phyloP scores from a whole-genome alignment of 2,329 filamentous ascomycete genomes.

The Phialemonium atrogriseum region DNA sequence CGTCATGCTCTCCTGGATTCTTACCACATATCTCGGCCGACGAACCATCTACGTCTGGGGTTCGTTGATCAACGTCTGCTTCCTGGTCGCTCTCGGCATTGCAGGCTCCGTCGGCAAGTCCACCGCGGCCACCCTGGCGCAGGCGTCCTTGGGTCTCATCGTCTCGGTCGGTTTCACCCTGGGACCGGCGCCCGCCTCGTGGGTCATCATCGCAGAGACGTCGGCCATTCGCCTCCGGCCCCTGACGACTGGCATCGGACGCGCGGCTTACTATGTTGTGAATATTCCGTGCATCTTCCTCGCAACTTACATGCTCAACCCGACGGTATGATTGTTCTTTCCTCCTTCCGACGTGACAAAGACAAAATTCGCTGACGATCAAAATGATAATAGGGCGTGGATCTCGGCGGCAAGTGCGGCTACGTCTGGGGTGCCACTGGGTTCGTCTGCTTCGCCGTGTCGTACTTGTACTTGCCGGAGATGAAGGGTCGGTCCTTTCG shows the following conservation, averaged over 20 bases:
- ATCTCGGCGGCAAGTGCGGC: conserved; percentile 47
- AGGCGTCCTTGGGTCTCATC: conserved; percentile 55
- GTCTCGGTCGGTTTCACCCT: conserved; percentile 57
- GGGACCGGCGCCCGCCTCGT: conserved; percentile 55
- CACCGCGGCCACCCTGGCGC: conserved; percentile 38
- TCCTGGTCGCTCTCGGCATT: conserved; percentile 52
- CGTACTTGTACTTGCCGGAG: conserved; percentile 44
- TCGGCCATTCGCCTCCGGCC: conserved; percentile 56
- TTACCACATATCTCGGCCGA: conserved; percentile 55
- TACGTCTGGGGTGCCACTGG: conserved; percentile 53
- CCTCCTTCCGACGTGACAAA: not conserved
- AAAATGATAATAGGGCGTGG: conserved; percentile 20
- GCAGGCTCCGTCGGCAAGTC: conserved; percentile 40
- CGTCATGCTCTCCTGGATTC: conserved; percentile 59
- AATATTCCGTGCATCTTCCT: conserved; percentile 62
- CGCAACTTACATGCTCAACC: conserved; percentile 52
- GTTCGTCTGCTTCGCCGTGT: conserved; percentile 41
- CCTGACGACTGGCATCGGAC: conserved; percentile 57
- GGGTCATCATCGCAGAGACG: conserved; percentile 60
- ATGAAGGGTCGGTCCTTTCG: conserved; percentile 51
- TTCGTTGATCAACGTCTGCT: conserved; percentile 39
- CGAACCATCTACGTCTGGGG: conserved; percentile 59
- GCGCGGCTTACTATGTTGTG: conserved; percentile 54
- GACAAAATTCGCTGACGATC: conserved; percentile 16
- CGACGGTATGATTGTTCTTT: conserved; percentile 24